phyloP scores from a whole-genome alignment of 1,284 basidiomycete species.

The Schizophyllum commune region DNA sequence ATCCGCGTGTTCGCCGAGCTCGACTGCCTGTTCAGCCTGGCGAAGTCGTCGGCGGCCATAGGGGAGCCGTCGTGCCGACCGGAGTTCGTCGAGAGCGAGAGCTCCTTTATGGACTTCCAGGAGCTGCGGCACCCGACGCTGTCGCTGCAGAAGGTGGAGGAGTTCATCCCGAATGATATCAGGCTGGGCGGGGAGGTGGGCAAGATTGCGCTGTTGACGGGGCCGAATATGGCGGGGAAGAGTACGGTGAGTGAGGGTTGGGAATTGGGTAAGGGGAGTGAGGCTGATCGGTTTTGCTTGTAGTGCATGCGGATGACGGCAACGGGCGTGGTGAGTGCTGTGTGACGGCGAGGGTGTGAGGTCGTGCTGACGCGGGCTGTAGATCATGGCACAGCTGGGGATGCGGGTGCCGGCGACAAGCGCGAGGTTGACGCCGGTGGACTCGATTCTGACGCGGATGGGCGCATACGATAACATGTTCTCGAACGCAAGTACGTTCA shows the following conservation, averaged over 20 bases:
- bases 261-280: background rate
- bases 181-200: conserved; percentile 75
- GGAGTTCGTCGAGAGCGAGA: conserved; percentile 68
- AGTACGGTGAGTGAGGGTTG: conserved; percentile 53
- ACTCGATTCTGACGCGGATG: conserved; percentile 96
- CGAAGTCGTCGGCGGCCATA: conserved; percentile 83
- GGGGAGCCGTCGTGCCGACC: conserved; percentile 93
- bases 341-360: background rate
- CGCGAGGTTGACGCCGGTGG: conserved; percentile 86
- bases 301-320: conserved; percentile 96
- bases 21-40: conserved; percentile 90
- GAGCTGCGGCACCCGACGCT: conserved; percentile 85
- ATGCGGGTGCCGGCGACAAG: conserved; percentile 89
- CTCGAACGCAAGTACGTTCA: conserved; percentile 90
- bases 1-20: conserved; percentile 79
- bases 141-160: conserved; percentile 48
- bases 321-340: conserved; percentile 61
- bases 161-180: conserved; percentile 94
- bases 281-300: conserved; percentile 4
- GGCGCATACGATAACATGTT: conserved; percentile 99
- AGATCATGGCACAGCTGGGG: conserved; percentile 97
- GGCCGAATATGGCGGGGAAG: conserved; percentile 93
- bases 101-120: conserved; percentile 73
- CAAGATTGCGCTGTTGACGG: conserved; percentile 83
- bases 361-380: background rate